These are phyloP conservation scores for Penicillium brevicompactum DNA, from an alignment of 2,329 filamentous ascomycete genomes.

Conservation along the genomic window DNA sequence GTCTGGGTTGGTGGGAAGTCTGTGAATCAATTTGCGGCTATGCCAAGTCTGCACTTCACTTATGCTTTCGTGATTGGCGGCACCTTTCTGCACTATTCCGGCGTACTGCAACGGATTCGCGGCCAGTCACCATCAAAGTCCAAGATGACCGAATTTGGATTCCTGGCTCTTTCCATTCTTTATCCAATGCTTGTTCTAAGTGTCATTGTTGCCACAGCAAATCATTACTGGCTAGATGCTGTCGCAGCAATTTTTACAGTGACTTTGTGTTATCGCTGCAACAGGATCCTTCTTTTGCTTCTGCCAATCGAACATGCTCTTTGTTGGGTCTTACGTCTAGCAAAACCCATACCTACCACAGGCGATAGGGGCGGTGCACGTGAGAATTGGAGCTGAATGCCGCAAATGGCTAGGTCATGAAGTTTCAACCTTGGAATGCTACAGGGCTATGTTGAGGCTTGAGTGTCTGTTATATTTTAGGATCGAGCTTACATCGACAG, in stretches of 20 bases:
- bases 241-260: slow-evolving; percentile 53
- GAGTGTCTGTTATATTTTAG: too few species aligned
- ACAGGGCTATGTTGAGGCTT: too few species aligned
- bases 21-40: slow-evolving; percentile 61
- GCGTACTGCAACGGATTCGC: slow-evolving; percentile 49
- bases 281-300: slow-evolving; percentile 54
- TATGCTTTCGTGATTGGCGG: slow-evolving; percentile 59
- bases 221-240: slow-evolving; percentile 61
- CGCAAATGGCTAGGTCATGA: too few species aligned
- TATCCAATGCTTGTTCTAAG: slow-evolving; percentile 54
- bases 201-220: slow-evolving; percentile 60
- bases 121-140: slow-evolving; percentile 45
- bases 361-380: neutral
- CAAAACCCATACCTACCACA: slow-evolving; percentile 46
- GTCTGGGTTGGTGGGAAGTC: slow-evolving; percentile 59
- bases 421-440: too few species aligned
- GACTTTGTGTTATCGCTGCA: slow-evolving; percentile 50
- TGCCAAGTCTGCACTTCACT: slow-evolving; percentile 61
- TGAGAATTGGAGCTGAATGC: too few species aligned
- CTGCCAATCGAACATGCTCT: slow-evolving; percentile 56
- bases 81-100: slow-evolving; percentile 57
- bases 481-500: too few species aligned
- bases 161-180: slow-evolving; percentile 48
- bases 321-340: slow-evolving; percentile 50
- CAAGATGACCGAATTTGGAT: slow-evolving; percentile 46